Base-by-base conservation (phyloP, 371 early-diverging fungal species). In the Syncephalis fuscata region DNA sequence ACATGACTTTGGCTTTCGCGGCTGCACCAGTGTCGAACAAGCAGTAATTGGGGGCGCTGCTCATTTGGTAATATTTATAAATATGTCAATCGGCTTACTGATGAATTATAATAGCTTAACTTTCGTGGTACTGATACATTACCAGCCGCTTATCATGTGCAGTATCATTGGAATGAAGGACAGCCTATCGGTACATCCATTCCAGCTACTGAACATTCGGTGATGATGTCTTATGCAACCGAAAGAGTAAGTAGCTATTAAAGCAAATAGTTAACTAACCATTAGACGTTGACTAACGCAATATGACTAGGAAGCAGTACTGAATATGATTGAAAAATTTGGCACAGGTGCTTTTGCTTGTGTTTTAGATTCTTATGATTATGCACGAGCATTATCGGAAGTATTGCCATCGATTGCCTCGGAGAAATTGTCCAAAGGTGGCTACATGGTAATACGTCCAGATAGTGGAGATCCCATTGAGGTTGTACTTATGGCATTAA, bases 1-100 rank as follows among this genome's bases (percentile, higher is more conserved):
- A 39, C 86, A 88, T 49, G 89, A 88, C 55, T 88, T 85, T 59
- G 89, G 89, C 2, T 88, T 87, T 63, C 80, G 89, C 36, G 89
- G 75, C 1, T 86, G 87, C 66, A 82, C 89, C 0, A 70, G 68
- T n/a, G 76, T 85, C 1, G 89, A 88, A 55, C 87, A 88, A 58
- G 68, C 82, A 16, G 66, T 87, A 46, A 66, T 85, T 46, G 89
- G 89, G 19, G 87, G 85, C 10, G 57, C 70, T 2, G 84, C 87
- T 10, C 88, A 88, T 57, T 49, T 88, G 58, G 75, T 76, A 63
- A 50, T 45, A 19, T 44, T 11, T 17, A 24, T 46, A 14, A 9
- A 14, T 17, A n/a, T 21, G 17, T 21, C 9, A 36, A 44, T 1
- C 23, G 19, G 44, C 23, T 22, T 19, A 43, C 36, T 27, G 40